Percentiles rank a stretch among this genome's conserved stretches.
These are phyloP conservation scores for Sugiyamaella qingdaonensis DNA, from an alignment of 805 yeast genomes.

Conservation along the genomic window DNA sequence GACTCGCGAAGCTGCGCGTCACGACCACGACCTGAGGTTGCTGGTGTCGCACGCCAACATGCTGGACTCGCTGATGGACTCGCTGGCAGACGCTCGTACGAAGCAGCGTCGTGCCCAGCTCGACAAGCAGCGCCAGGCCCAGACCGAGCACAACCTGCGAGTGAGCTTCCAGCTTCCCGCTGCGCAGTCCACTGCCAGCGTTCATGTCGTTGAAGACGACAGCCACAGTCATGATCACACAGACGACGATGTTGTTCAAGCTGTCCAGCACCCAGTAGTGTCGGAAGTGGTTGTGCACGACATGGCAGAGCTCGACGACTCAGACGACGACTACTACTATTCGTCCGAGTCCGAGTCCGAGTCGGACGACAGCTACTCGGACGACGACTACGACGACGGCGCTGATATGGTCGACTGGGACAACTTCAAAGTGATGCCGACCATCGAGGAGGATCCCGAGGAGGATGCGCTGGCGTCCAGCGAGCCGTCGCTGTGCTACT, in stretches of 20 bases:
- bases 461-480: conserved; percentile 16
- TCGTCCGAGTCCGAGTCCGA: conserved; percentile 33
- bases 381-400: conserved; percentile 9
- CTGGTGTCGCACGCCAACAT: conserved; percentile 69
- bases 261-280: conserved; percentile 9
- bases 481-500: conserved; percentile 21
- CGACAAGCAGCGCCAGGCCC: conserved; percentile 17
- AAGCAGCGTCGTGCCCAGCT: conserved; percentile 21
- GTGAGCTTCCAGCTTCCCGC: not conserved
- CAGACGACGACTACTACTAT: conserved; percentile 19
- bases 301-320: conserved; percentile 13
- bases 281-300: conserved; percentile 7
- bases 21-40: conserved; percentile 52
- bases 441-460: conserved; percentile 21
- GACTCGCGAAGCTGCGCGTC: conserved; percentile 55
- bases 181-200: not conserved
- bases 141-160: not conserved
- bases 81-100: conserved; percentile 20
- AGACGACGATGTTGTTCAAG: not conserved
- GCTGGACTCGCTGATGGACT: conserved; percentile 60
- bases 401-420: conserved; percentile 10
- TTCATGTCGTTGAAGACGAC: conserved; percentile 8
- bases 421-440: conserved; percentile 14
- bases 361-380: conserved; percentile 10
- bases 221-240: not conserved